Evolutionary conservation across 768 basidiomycete genomes (phyloP).

Genomic region (Tephrocybe rancida): DNA sequence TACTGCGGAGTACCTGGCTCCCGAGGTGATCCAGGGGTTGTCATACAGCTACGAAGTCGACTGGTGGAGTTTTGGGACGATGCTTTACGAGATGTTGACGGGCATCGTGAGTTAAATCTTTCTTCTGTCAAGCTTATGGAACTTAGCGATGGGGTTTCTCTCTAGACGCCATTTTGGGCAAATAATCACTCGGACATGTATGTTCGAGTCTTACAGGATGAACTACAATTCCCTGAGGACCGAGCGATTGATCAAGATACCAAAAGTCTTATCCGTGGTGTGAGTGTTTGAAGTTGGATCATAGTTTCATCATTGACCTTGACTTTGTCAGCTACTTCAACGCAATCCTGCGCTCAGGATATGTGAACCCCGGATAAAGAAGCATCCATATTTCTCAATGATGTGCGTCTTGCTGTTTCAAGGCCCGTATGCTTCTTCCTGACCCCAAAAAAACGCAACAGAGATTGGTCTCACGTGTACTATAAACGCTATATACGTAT

Average conservation of each 20-base stretch:
- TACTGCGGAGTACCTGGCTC: conserved; percentile 96
- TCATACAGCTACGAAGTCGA: conserved; percentile 94
- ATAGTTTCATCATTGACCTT: conserved; percentile 10
- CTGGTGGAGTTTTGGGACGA: conserved; percentile 98
- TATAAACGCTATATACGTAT: conserved; percentile 92
- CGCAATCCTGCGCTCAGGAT: conserved; percentile 90
- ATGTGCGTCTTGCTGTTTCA: conserved; percentile 57
- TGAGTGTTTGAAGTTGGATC: conserved; percentile 41
- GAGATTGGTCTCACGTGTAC: conserved; percentile 94
- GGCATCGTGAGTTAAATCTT: conserved; percentile 73
- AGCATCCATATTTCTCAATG: conserved; percentile 93
- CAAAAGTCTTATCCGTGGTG: conserved; percentile 92
- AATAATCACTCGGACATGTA: conserved; percentile 96
- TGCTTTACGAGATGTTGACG: conserved; percentile 96
- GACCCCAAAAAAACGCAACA: conserved; percentile 35
- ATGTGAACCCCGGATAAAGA: conserved; percentile 91
- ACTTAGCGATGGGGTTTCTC: conserved; percentile 13
- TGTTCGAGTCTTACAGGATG: conserved; percentile 87
- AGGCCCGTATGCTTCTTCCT: conserved; percentile 14
- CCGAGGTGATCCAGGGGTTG: conserved; percentile 92
- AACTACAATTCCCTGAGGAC: conserved; percentile 88
- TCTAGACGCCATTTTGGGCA: conserved; percentile 89
- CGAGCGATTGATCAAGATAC: conserved; percentile 93
- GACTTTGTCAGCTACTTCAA: conserved; percentile 73
- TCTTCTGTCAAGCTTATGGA: conserved; percentile 8